Conservation (phyloP, 129 eudicot genomes). For the Escallonia herrerae region DNA sequence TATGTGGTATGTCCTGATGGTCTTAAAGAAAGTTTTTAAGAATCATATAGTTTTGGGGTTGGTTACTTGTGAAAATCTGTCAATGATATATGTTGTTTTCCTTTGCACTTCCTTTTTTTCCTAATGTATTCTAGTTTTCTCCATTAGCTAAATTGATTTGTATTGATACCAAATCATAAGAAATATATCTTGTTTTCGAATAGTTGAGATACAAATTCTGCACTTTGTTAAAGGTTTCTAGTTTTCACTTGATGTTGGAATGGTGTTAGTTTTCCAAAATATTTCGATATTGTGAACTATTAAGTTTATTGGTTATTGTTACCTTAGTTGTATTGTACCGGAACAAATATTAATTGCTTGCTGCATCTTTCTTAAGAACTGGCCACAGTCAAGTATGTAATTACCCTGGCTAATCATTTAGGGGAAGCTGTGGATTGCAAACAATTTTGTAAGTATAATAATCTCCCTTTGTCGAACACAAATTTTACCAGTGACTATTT, state of each 20-base stretch:
- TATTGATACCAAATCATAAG: background rate
- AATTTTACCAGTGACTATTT: too few species aligned
- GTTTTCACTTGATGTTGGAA: background rate
- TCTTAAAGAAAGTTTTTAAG: slow-evolving; percentile 4
- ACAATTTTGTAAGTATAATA: too few species aligned
- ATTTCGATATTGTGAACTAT: too few species aligned
- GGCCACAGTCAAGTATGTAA: too few species aligned
- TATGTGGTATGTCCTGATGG: slow-evolving; percentile 5
- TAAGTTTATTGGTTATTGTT: too few species aligned
- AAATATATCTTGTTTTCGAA: background rate
- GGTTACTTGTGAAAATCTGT: slow-evolving; percentile 18
- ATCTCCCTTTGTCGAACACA: too few species aligned
- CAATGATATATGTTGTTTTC: slow-evolving; percentile 2
- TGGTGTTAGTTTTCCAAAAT: background rate
- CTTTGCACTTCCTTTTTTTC: background rate
- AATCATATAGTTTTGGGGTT: slow-evolving; percentile 14
- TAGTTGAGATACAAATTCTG: background rate
- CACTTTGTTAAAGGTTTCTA: background rate
- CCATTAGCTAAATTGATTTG: background rate
- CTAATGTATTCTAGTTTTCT: background rate
- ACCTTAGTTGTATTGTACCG: too few species aligned
- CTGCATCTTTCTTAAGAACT: too few species aligned
- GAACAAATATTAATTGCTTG: too few species aligned
- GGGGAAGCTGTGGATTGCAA: too few species aligned
- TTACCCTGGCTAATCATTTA: too few species aligned